phyloP scores from a whole-genome alignment of 306 rosid genomes.

The Glycine tomentella region DNA sequence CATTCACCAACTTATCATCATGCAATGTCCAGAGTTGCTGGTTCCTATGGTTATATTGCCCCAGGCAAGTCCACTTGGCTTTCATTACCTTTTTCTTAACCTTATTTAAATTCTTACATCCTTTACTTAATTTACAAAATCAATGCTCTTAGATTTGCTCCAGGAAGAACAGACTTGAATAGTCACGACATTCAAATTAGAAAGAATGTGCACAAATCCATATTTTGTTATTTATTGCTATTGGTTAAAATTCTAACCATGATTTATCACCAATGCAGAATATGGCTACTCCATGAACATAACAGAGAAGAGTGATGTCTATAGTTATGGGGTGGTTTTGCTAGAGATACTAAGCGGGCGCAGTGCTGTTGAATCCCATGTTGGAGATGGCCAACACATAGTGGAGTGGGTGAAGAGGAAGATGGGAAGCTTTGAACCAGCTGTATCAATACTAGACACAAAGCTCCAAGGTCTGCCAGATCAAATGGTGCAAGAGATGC shows the following conservation, averaged over 20 bases:
- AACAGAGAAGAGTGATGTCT: conserved; percentile 98
- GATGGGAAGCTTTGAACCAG: conserved; percentile 98
- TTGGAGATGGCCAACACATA: conserved; percentile 92
- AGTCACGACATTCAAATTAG: too few relatives aligned
- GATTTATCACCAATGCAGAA: conserved; percentile 60
- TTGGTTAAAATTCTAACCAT: conserved; percentile 29
- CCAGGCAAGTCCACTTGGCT: conserved; percentile 68
- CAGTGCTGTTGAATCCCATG: conserved; percentile 76
- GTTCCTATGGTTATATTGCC: conserved; percentile 97
- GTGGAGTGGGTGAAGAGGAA: conserved; percentile 99
- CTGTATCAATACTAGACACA: conserved; percentile 76
- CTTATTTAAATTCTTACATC: not conserved
- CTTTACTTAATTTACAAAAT: conserved; percentile 5
- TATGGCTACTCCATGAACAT: conserved; percentile 98
- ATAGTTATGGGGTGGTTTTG: conserved; percentile 94
- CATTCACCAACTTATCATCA: conserved; percentile 81
- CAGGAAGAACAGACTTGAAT: too few relatives aligned
- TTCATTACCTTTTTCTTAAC: not conserved
- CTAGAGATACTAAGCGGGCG: conserved; percentile 92
- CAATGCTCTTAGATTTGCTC: not conserved
- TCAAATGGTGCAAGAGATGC: conserved; percentile 99
- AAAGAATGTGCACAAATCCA: too few relatives aligned
- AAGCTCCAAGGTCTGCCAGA: conserved; percentile 93
- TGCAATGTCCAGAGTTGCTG: conserved; percentile 97
- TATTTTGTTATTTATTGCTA: too few relatives aligned